Evolutionary conservation across 2,329 filamentous ascomycete species (phyloP), one percentile per base, ranked within the genome.

Genomic region (Peltaster fructicola): DNA sequence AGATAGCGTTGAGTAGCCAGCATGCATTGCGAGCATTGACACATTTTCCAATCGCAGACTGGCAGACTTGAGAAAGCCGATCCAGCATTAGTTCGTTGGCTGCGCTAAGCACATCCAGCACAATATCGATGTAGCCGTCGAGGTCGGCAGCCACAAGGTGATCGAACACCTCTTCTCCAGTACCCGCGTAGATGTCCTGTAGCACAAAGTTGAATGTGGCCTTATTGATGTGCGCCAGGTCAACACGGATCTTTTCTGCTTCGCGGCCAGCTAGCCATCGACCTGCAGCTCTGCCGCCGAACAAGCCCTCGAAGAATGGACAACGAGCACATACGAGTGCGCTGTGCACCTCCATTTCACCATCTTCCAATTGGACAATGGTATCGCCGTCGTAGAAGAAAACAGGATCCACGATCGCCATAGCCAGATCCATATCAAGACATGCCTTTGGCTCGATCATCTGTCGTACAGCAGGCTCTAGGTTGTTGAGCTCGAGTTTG

Each of bases 21-120:
- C 79, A 79, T 14, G 92, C 74, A 44, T 92, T 98, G 14, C 84
- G 73, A 4, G 71, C 75, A 23, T 70, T 81, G n/a, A 82, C 69
- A 51, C 88, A 90, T 24, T 68, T 68, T 17, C 82, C 84, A 30
- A 95, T 66, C 12, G 82, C 55, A 30, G 68, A 71, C 47, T 98
- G 88, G 47, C 88, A 95, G 14, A 90, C 71, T 46, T 92, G 79
- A 4, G 80, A 81, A 4, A 98, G 56, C 5, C 84, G 67, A 45
- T 93, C 82, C 22, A 98, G 64, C 84, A 98, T 93, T 29, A 98
- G 57, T 50, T 98, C 85, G 44, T 98, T 88, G 8, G 84, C 81
- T 25, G 80, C 74, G 28, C 71, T 71, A 65, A 95, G 74, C 21
- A 95, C 78, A 39, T 92, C 82, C 53, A 95, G 65, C 6, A 93